Base-by-base conservation (phyloP, 1,284 basidiomycete genomes). In the Cutaneotrichosporon arboriforme region DNA sequence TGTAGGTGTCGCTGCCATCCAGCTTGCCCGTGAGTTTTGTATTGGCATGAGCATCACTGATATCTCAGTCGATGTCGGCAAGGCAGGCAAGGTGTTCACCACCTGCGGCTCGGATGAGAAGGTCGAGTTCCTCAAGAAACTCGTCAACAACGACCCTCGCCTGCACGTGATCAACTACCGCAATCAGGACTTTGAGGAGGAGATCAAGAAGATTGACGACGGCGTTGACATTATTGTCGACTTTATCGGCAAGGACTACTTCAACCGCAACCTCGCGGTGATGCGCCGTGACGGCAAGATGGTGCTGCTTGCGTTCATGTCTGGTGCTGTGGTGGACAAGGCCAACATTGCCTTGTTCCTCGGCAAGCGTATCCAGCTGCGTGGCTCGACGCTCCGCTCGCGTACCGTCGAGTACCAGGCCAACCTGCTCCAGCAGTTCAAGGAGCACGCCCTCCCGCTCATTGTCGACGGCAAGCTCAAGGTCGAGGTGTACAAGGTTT, bases 1-100 rank as follows among this genome's bases (percentile, higher is more conserved):
- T 46, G 92, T 97, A 3, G 93, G 93, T 2, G 75, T 94, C 14
- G 87, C 92, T 3, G 90, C 90, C 3, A 90, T 90, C 52, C 93
- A 97, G 75, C 78, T 97, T 18, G 89, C 91, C 13, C 81, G 86
- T 53, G 69, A 81, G 50, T 84, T 81, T 10, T n/a, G 26, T 23
- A 20, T n/a, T n/a, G n/a, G n/a, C n/a, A n/a, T n/a, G n/a, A n/a
- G n/a, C n/a, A n/a, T n/a, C n/a, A n/a, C n/a, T n/a, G 2, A 20
- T 43, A 31, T 22, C 14, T 5, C 39, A 70, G 67, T 71, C 18
- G 54, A 63, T 35, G 63, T 69, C 26, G 61, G 65, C 15, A 63
- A 65, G 22, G 73, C 73, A 49, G 80, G 77, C 58, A 82, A 83
- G 36, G 83, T 92, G 9, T 88, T 83, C 48, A 84, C 86, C 13